Evolutionary conservation across 257 asterid species (phyloP).

Genomic region (Forsythia viridissima): DNA sequence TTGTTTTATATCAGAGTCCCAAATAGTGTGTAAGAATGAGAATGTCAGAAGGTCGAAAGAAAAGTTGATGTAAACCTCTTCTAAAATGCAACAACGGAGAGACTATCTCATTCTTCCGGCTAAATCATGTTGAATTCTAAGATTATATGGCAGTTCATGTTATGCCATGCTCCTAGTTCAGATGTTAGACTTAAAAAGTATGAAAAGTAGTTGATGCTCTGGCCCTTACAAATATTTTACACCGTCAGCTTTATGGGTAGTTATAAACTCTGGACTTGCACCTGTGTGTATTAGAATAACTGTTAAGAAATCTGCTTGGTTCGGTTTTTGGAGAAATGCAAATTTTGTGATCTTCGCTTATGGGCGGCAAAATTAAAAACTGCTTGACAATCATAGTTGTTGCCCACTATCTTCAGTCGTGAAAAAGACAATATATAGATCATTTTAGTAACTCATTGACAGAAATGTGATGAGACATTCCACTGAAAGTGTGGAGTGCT

Average conservation of each 20-base stretch:
- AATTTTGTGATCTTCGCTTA: background rate
- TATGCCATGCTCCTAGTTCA: background rate
- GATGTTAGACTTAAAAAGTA: background rate
- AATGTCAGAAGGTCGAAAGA: background rate
- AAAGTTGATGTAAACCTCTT: background rate
- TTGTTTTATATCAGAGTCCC: background rate
- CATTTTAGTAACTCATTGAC: background rate
- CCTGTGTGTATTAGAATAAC: background rate
- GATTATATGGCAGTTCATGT: background rate
- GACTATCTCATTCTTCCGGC: background rate
- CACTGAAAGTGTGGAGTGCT: background rate
- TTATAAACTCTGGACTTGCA: background rate
- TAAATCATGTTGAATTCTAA: background rate
- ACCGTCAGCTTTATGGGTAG: background rate
- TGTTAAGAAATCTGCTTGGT: background rate
- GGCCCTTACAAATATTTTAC: background rate
- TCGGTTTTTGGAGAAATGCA: background rate
- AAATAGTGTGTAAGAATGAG: background rate
- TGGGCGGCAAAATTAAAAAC: background rate
- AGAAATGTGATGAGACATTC: background rate
- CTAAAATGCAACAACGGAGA: background rate
- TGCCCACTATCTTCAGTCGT: background rate
- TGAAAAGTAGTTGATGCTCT: background rate
- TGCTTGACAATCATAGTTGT: background rate
- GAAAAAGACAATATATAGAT: background rate